These are phyloP conservation scores for Metschnikowia bowlesiae DNA, from an alignment of 805 yeast species.

Conservation along the genomic window DNA sequence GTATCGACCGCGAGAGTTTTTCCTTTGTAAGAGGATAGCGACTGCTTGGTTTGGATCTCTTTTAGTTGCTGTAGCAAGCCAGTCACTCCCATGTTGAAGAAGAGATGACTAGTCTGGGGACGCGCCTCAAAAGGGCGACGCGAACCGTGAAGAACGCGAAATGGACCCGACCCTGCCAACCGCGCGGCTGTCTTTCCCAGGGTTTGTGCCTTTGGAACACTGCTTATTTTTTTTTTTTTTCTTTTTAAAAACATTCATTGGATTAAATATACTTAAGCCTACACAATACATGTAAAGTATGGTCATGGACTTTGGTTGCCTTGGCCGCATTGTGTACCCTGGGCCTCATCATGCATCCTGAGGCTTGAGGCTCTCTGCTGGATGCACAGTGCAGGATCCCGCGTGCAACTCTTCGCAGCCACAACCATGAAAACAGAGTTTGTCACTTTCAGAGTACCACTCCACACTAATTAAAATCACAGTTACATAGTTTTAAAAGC, in stretches of 20 bases:
- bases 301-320: too few relatives aligned
- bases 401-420: conserved; percentile 5
- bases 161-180: not conserved
- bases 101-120: not conserved
- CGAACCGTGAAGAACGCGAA: not conserved
- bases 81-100: conserved; percentile 64
- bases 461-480: too few relatives aligned
- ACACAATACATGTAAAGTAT: too few relatives aligned
- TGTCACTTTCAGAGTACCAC: too few relatives aligned
- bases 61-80: conserved; percentile 80
- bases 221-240: too few relatives aligned
- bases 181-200: not conserved
- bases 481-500: too few relatives aligned
- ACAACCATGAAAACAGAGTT: not conserved
- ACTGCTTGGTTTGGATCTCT: conserved; percentile 59
- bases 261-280: too few relatives aligned
- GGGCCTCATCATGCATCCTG: not conserved
- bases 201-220: too few relatives aligned
- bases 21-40: conserved; percentile 62
- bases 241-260: too few relatives aligned
- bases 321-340: too few relatives aligned
- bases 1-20: conserved; percentile 88
- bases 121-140: conserved; percentile 1
- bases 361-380: not conserved
- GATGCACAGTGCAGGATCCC: not conserved